Percentiles rank a stretch among this genome's conserved stretches.
phyloP scores from a whole-genome alignment of 176 grass and related monocot species.

The Bonia amplexicaulis region DNA sequence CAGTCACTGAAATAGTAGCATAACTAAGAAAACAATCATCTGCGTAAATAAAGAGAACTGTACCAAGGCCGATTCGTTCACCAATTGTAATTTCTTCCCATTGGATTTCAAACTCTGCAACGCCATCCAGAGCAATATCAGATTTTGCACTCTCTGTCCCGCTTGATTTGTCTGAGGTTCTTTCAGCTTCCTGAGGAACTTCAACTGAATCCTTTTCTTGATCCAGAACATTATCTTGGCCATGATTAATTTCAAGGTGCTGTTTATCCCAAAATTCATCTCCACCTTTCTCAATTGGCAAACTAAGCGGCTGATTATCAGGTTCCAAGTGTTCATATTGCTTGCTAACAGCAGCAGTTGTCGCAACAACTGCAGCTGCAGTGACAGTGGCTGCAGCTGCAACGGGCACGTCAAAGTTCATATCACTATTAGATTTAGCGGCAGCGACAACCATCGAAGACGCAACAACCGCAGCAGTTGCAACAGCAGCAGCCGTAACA shows the following conservation, averaged over 20 bases:
- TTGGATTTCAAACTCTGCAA: slow-evolving; percentile 90
- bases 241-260: slow-evolving; percentile 44
- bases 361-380: slow-evolving; percentile 85
- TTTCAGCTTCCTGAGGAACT: slow-evolving; percentile 64
- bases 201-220: slow-evolving; percentile 46
- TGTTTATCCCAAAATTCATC: slow-evolving; percentile 48
- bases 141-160: slow-evolving; percentile 84
- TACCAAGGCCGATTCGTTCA: slow-evolving; percentile 96
- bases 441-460: slow-evolving; percentile 97
- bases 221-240: slow-evolving; percentile 47
- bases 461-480: slow-evolving; percentile 94
- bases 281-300: slow-evolving; percentile 43
- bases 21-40: slow-evolving; percentile 13
- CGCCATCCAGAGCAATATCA: slow-evolving; percentile 60
- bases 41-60: slow-evolving; percentile 9
- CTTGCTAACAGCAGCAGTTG: slow-evolving; percentile 79
- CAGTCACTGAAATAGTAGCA: neutral
- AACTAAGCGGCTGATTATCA: slow-evolving; percentile 39
- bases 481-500: slow-evolving; percentile 90
- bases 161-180: slow-evolving; percentile 83
- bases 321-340: slow-evolving; percentile 53
- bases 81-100: slow-evolving; percentile 92
- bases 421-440: slow-evolving; percentile 67
- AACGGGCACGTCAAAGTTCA: slow-evolving; percentile 77
- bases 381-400: slow-evolving; percentile 90